phyloP scores from a whole-genome alignment of 345 rosid genomes.

The Jatropha curcas region DNA sequence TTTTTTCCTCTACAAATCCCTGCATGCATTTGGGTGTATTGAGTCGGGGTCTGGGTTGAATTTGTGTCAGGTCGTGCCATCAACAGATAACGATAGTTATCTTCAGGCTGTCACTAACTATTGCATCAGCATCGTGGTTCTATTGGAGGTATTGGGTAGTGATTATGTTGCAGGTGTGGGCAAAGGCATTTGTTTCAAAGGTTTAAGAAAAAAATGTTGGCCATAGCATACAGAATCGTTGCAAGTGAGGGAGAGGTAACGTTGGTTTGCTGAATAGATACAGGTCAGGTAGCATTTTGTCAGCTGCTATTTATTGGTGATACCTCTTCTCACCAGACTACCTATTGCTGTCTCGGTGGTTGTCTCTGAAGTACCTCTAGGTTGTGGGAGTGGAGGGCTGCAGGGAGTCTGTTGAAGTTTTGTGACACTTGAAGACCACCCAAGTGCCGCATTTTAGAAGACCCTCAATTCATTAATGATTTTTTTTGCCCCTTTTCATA shows the following conservation, averaged over 20 bases:
- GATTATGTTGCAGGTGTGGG: constrained; percentile 19
- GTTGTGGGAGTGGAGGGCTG: constrained; percentile 18
- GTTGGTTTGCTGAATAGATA: constrained; percentile 5
- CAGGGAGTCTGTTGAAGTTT: constrained; percentile 18
- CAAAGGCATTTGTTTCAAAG: not conserved
- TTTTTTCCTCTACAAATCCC: constrained; percentile 33
- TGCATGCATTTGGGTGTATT: constrained; percentile 58
- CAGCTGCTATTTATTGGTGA: constrained; percentile 7
- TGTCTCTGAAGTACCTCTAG: constrained; percentile 11
- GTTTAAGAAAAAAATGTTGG: constrained; percentile 20
- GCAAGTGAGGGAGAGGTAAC: constrained; percentile 7
- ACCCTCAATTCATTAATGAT: constrained; percentile 18
- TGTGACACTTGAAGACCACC: constrained; percentile 25
- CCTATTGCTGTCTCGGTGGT: constrained; percentile 10
- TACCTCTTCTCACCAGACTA: constrained; percentile 9
- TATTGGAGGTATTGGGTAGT: constrained; percentile 24
- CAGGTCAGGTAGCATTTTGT: constrained; percentile 16
- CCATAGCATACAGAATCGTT: constrained; percentile 17
- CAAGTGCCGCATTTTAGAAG: constrained; percentile 20
- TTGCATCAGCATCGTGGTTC: constrained; percentile 52
- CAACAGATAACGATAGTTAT: constrained; percentile 40
- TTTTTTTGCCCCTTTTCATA: constrained; percentile 1
- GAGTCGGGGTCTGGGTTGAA: constrained; percentile 48
- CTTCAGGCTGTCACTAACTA: constrained; percentile 45
- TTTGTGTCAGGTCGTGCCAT: constrained; percentile 41